Evolutionary conservation across 2,329 filamentous ascomycete species (phyloP), one percentile per base, ranked within the genome.

Genomic region (Ophiostoma sp.): DNA sequence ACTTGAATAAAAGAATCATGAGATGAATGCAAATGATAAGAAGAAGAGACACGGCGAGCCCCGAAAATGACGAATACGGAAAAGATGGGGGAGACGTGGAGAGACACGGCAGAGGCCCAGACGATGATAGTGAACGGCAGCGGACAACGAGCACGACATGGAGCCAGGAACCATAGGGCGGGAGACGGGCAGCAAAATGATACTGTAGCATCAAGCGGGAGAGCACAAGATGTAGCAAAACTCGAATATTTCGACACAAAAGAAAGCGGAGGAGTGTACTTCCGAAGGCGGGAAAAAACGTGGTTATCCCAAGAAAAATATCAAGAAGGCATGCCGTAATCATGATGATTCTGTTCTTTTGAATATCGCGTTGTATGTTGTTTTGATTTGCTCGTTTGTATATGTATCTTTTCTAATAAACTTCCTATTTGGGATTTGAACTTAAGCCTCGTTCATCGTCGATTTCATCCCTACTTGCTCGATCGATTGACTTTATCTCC

Each of bases 101-200:
- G n/a, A 17, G 22, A 48, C n/a, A 31, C n/a, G 22, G 6, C 3
- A 48, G n/a, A 31, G 39, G 12, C 25, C 42, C 17, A 36, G 15
- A 15, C 22, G n/a, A 25, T 25, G 12, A 31, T 19, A 9, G 66
- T n/a, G n/a, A n/a, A 55, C 5, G 19, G 31, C 12, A 39, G 36
- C n/a, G 61, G n/a, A 39, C 12, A 59, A n/a, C 57, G 57, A 63
- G 57, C 57, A 63, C 57, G 57, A 64, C 61, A 64, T 45, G 36
- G 48, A 33, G 33, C 64, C 64, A 68, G 42, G 42, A 50, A 33
- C 42, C 25, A 50, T 6, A 48, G 3, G 12, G 9, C 42, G 64
- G 64, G 2, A 31, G 64, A 64, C 36, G 36, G 9, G 64, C n/a
- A 50, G 22, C 4, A 42, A 42, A 66, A 50, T 68, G 64, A 5